Evolutionary conservation across 352 stramenopile species (phyloP), one percentile per base, ranked within the genome.

Genomic region (Phytophthora uliginosa): DNA sequence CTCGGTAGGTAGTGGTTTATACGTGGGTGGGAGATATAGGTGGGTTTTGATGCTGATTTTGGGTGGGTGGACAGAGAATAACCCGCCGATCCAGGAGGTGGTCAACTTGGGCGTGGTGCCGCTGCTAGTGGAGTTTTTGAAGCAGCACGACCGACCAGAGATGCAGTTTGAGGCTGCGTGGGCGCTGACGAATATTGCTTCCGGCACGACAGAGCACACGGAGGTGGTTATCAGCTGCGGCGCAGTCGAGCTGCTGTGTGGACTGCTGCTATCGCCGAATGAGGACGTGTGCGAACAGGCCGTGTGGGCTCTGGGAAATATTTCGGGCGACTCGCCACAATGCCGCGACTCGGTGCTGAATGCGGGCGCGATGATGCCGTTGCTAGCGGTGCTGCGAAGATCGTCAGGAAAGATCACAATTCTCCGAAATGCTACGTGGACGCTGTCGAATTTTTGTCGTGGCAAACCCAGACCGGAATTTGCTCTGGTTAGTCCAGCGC

Each of bases 141-240:
- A 93, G 66, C 87, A 93, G 51, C 91, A 99, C 60, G 93, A 99
- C 71, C 98, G 95, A 73, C 85, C 87, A 3, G 81, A 95, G 66
- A 86, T 98, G 62, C 98, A 99, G 80, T 99, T 99, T 81, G 98
- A 99, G 79, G 97, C 98, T 10, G 98, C 98, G 7, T 99, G 98
- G 98, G 98, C 98, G 17, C 83, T 99, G 5, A 99, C 98, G 24
- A 99, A 99, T 78, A 99, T 99, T 71, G 98, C 98, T 10, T 99
- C 95, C 15, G 98, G 98, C 56, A 99, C 98, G 13, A 98, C 95
- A 18, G 92, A 99, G 15, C 97, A 99, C 81, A 99, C 98, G 1
- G 92, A 98, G 54, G 95, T 98, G 20, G 98, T 99, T 20, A 99
- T 99, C 78, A 91, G 99, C 63, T 93, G 95, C 38, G 98, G 97